phyloP scores from a whole-genome alignment of 257 asterid species.

The Linaria vulgaris region DNA sequence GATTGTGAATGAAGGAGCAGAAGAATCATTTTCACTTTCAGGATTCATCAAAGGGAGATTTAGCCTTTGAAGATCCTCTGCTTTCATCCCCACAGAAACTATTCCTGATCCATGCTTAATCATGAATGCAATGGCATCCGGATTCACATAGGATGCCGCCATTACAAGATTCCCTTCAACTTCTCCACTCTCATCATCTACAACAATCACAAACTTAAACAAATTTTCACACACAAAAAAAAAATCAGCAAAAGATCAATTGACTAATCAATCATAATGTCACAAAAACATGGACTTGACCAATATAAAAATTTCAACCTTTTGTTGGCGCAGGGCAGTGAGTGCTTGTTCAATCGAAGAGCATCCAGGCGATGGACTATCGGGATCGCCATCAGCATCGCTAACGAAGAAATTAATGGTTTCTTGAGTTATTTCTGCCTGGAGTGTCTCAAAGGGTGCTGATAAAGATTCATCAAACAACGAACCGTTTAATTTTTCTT shows the following conservation, averaged over 20 bases:
- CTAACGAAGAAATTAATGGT: conserved; percentile 78
- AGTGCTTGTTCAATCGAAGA: conserved; percentile 71
- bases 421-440: conserved; percentile 71
- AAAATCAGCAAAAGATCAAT: conserved; percentile 27
- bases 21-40: conserved; percentile 63
- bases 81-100: conserved; percentile 82
- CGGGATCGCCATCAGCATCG: conserved; percentile 93
- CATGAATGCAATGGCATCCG: conserved; percentile 64
- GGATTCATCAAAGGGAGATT: conserved; percentile 81
- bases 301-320: conserved; percentile 35
- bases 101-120: conserved; percentile 79
- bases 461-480: conserved; percentile 36
- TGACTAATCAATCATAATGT: neutral
- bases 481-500: conserved; percentile 42
- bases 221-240: conserved; percentile 24
- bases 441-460: conserved; percentile 35
- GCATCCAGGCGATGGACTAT: conserved; percentile 72
- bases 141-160: conserved; percentile 56
- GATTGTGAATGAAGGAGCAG: conserved; percentile 82
- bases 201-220: conserved; percentile 75
- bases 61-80: conserved; percentile 68
- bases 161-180: conserved; percentile 82
- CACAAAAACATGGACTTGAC: neutral
- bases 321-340: conserved; percentile 48
- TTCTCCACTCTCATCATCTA: conserved; percentile 60